phyloP scores from a whole-genome alignment of 352 stramenopile genomes.

The Pythium guiyangense region DNA sequence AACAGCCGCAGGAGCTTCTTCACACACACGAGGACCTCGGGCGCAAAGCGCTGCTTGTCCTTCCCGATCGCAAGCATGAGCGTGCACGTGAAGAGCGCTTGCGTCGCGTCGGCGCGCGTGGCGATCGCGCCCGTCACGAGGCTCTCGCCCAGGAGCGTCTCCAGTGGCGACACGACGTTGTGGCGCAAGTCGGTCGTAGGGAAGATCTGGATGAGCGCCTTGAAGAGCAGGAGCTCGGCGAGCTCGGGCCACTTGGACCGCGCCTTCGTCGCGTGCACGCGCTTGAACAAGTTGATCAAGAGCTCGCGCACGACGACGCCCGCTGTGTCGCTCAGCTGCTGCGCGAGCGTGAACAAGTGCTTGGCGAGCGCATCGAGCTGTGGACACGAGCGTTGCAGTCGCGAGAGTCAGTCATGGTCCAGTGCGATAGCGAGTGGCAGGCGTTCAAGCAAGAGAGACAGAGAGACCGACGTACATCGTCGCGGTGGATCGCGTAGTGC shows the following conservation, averaged over 20 bases:
- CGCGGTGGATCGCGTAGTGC: constrained; percentile 61
- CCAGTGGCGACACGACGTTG: constrained; percentile 89
- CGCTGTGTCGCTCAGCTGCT: constrained; percentile 88
- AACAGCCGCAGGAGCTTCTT: constrained; percentile 52
- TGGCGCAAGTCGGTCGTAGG: constrained; percentile 93
- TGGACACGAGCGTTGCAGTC: not conserved
- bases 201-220: constrained; percentile 88
- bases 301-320: constrained; percentile 87
- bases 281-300: constrained; percentile 88
- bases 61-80: constrained; percentile 67
- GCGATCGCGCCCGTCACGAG: constrained; percentile 74
- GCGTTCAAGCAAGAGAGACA: not conserved
- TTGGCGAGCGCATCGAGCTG: constrained; percentile 81
- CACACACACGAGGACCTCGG: constrained; percentile 72
- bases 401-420: too few species aligned
- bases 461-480: constrained; percentile 38
- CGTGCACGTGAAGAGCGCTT: constrained; percentile 75
- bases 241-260: constrained; percentile 84
- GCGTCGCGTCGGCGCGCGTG: constrained; percentile 69
- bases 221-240: constrained; percentile 89
- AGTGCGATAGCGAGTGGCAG: too few species aligned
- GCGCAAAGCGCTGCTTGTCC: constrained; percentile 89
- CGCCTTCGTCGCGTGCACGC: constrained; percentile 77
- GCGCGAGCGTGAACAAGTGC: constrained; percentile 85
- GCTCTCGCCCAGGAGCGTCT: constrained; percentile 90